These are phyloP conservation scores for Gnaphalium uliginosum DNA, from an alignment of 129 eudicot genomes.

Conservation along the genomic window DNA sequence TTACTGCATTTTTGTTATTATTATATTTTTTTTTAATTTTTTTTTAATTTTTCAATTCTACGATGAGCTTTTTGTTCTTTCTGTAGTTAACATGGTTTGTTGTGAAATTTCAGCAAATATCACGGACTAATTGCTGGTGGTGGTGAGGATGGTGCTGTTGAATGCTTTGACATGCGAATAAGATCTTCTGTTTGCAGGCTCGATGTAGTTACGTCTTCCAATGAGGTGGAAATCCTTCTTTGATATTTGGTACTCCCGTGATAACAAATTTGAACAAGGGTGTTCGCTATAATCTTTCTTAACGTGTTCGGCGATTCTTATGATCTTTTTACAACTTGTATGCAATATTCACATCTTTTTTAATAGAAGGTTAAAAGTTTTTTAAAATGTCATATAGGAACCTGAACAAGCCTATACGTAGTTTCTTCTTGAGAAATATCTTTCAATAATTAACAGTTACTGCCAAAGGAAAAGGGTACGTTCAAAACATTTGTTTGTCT, in stretches of 20 bases:
- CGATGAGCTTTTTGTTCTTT: slow-evolving; percentile 10
- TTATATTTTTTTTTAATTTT: too few species aligned
- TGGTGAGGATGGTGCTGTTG: slow-evolving; percentile 96
- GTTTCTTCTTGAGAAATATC: neutral
- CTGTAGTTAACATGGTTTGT: slow-evolving; percentile 17
- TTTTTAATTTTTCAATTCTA: neutral
- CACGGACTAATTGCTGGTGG: slow-evolving; percentile 98
- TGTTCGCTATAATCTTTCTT: neutral
- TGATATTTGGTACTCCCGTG: neutral
- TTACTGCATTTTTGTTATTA: neutral
- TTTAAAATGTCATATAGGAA: neutral
- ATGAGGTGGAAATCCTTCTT: slow-evolving; percentile 58
- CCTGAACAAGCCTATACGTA: neutral
- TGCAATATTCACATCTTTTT: neutral
- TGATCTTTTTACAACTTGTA: neutral
- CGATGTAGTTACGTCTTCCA: slow-evolving; percentile 53
- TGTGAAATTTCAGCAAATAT: slow-evolving; percentile 54
- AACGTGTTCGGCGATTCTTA: neutral
- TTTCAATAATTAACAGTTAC: neutral
- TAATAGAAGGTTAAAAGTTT: neutral
- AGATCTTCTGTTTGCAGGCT: slow-evolving; percentile 82
- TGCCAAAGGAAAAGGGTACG: neutral
- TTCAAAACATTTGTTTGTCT: neutral
- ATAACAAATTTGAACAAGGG: neutral
- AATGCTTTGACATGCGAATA: slow-evolving; percentile 93